Base-by-base conservation (phyloP, 139 green algal species). In the Chlorella sp. region DNA sequence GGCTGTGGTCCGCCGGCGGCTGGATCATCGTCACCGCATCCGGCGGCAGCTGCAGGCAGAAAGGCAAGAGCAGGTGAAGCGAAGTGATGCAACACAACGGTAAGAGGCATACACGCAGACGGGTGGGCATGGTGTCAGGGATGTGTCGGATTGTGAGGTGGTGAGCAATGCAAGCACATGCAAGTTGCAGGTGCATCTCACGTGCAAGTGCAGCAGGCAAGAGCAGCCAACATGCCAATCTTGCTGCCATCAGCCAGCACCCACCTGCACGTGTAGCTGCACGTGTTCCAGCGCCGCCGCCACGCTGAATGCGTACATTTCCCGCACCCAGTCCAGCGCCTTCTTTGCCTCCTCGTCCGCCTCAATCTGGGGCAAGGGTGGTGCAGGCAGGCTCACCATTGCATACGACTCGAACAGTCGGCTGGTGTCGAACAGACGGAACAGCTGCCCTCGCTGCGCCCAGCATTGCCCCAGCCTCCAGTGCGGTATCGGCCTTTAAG, bases 261-360 rank as follows among this genome's bases (percentile, higher is more conserved):
- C n/a, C 81, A 85, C 64, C 44, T 91, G 51, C 60, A 93, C 83
- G 0, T 90, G 89, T 16, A 90, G 43, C 32, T 86, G 48, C 19
- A 91, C 82, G 22, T 82, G n/a, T 82, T 89, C 67, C 64, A 88
- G 48, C n/a, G 89, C 89, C 9, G 19, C 44, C 1, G 85, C 91
- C 44, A 93, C 75, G 46, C 70, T 86, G 83, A 94, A 98, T 0
- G 94, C 93, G 58, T 97, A 98, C 95, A 98, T 98, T 88, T 98
- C 95, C 3, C 95, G 91, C 72, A 98, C 91, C 93, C 86, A 98
- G 80, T 78, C 87, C 75, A 95, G 85, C 51, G 87, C 72, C 62
- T 95, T 85, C 51, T 93, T 86, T 1, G 65, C 44, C 28, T 87
- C 83, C 19, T 62, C 41, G 80, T 95, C 89, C 28, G n/a, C 64